These are phyloP conservation scores for Phytophthora colocasiae DNA, from an alignment of 352 stramenopile genomes.

Conservation along the genomic window DNA sequence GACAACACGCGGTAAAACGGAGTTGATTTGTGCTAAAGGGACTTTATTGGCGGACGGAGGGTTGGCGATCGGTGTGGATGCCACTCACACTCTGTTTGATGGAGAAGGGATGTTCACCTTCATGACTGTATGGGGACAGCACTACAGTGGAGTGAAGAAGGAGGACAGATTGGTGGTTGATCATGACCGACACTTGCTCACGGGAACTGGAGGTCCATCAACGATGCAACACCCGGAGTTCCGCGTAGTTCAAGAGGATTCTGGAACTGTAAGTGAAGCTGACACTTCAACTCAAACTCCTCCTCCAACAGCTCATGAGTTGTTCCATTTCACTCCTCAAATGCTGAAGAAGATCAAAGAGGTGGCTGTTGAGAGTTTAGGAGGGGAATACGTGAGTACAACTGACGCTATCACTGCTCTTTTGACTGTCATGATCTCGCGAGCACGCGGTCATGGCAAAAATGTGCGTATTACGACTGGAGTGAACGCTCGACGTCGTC, in stretches of 20 bases:
- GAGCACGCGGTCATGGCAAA: constrained; percentile 49
- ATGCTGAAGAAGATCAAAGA: constrained; percentile 58
- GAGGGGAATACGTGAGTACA: constrained; percentile 52
- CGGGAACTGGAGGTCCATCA: constrained; percentile 18
- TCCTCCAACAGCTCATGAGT: constrained; percentile 43
- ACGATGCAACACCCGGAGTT: constrained; percentile 58
- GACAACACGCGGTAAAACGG: constrained; percentile 6
- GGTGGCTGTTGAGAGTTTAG: constrained; percentile 11
- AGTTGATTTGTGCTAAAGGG: constrained; percentile 47
- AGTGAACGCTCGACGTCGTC: constrained; percentile 55
- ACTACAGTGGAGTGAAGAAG: constrained; percentile 48
- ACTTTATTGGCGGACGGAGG: constrained; percentile 56
- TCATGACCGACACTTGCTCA: constrained; percentile 53
- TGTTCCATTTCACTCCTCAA: constrained; percentile 53
- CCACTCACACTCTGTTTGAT: constrained; percentile 58
- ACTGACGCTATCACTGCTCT: constrained; percentile 60
- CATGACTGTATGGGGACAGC: constrained; percentile 63
- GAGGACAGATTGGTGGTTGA: constrained; percentile 34
- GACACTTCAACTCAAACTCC: constrained; percentile 3
- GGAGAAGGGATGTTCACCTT: constrained; percentile 65
- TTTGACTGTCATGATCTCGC: constrained; percentile 57
- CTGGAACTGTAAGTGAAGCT: neutral
- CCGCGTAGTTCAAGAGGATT: constrained; percentile 11
- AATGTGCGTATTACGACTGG: constrained; percentile 55
- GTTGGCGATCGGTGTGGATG: constrained; percentile 52